Conservation (phyloP, 768 basidiomycete genomes). For the Amanita rimosa region DNA sequence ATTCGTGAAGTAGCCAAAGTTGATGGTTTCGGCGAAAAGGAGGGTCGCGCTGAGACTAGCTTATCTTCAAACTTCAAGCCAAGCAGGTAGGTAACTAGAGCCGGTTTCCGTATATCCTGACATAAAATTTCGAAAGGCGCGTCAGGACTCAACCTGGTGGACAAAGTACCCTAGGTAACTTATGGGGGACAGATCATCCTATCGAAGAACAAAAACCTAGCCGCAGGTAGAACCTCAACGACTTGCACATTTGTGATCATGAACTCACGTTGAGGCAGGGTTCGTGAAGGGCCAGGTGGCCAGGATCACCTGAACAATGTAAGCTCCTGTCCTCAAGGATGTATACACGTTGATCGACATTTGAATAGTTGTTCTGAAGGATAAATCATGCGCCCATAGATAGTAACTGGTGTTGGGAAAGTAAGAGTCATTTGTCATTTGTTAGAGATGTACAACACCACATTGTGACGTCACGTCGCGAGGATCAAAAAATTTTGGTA, state of each 20-base stretch:
- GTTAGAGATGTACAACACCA: too few species aligned
- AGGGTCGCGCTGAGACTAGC: not conserved
- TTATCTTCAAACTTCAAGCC: slow-evolving; percentile 24
- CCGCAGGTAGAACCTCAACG: slow-evolving; percentile 37
- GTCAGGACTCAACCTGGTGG: slow-evolving; percentile 36
- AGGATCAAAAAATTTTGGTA: slow-evolving; percentile 38
- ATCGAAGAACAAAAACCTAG: slow-evolving; percentile 52
- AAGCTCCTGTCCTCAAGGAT: slow-evolving; percentile 5
- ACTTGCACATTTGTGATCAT: slow-evolving; percentile 7
- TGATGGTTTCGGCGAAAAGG: not conserved
- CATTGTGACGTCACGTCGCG: too few species aligned
- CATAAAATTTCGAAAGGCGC: slow-evolving; percentile 17
- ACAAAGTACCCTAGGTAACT: slow-evolving; percentile 26
- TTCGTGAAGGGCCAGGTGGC: slow-evolving; percentile 60
- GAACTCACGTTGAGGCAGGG: slow-evolving; percentile 24
- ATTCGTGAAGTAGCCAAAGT: not conserved
- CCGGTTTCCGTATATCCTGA: not conserved
- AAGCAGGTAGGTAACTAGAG: slow-evolving; percentile 29
- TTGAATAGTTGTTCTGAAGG: too few species aligned
- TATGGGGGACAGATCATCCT: slow-evolving; percentile 36
- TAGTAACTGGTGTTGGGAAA: too few species aligned
- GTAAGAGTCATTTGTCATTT: too few species aligned
- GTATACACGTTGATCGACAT: too few species aligned
- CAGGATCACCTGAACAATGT: slow-evolving; percentile 44
- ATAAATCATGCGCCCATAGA: too few species aligned